These are phyloP conservation scores for Mucor racemosus DNA, from an alignment of 371 early-diverging fungal species.

Conservation along the genomic window DNA sequence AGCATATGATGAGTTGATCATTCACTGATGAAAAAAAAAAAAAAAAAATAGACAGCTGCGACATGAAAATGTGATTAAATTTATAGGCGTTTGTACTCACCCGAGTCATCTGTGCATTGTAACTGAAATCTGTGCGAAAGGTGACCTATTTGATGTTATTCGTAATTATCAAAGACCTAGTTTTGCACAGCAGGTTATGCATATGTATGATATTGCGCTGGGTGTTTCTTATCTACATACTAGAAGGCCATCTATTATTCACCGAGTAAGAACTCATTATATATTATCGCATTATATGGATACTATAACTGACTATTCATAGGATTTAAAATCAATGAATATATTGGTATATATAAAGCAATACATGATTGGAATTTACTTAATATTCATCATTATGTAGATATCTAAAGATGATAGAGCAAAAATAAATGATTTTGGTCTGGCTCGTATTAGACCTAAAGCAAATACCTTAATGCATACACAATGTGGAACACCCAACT, in stretches of 20 bases:
- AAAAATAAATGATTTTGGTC: slow-evolving; percentile 84
- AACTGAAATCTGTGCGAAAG: slow-evolving; percentile 78
- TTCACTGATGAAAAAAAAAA: neutral
- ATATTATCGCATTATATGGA: neutral
- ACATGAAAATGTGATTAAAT: slow-evolving; percentile 81
- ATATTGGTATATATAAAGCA: slow-evolving; percentile 55
- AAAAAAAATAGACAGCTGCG: slow-evolving; percentile 63
- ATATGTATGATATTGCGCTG: slow-evolving; percentile 85
- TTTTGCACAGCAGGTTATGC: slow-evolving; percentile 71
- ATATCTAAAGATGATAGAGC: slow-evolving; percentile 69
- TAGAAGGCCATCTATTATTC: slow-evolving; percentile 53
- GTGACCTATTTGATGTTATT: slow-evolving; percentile 80
- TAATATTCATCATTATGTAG: slow-evolving; percentile 24
- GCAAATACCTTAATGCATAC: slow-evolving; percentile 73
- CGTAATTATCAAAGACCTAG: slow-evolving; percentile 64
- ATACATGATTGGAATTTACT: neutral
- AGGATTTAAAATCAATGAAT: slow-evolving; percentile 88
- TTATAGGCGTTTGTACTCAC: slow-evolving; percentile 77
- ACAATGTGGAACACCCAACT: slow-evolving; percentile 80
- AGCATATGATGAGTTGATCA: slow-evolving; percentile 2
- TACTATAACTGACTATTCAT: neutral
- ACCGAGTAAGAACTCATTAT: slow-evolving; percentile 33
- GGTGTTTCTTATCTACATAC: slow-evolving; percentile 76
- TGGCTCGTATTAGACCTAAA: slow-evolving; percentile 75
- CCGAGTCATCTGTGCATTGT: slow-evolving; percentile 74